A percentile compares a stretch with the other conserved stretches of the same genome.
Evolutionary conservation across 371 early-diverging fungal genomes (phyloP).

Genomic region (Saksenaea oblongispora): DNA sequence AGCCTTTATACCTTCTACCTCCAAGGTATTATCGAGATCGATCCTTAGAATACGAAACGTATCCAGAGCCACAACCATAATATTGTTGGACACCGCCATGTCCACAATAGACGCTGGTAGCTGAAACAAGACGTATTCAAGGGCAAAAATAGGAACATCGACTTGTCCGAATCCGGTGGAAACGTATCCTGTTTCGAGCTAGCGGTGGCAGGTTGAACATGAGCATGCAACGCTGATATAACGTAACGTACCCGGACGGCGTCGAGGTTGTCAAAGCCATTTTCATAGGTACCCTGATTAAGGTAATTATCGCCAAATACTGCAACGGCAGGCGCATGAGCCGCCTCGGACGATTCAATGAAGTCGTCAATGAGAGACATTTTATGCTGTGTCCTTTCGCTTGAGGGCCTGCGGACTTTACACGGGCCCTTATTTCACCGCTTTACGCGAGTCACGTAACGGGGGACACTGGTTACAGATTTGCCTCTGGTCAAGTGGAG

Average conservation of each 20-base stretch:
- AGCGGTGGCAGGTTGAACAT: constrained; percentile 1
- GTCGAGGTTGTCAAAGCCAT: constrained; percentile 24
- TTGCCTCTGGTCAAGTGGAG: neutral
- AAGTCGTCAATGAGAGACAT: constrained; percentile 48
- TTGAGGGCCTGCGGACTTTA: neutral
- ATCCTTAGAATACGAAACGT: constrained; percentile 69
- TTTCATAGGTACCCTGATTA: constrained; percentile 12
- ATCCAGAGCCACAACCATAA: constrained; percentile 72
- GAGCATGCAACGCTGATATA: neutral
- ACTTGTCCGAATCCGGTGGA: constrained; percentile 46
- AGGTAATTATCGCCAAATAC: constrained; percentile 12
- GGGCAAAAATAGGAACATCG: constrained; percentile 67
- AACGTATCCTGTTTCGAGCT: constrained; percentile 61
- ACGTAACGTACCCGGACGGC: constrained; percentile 15
- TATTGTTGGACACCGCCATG: constrained; percentile 79
- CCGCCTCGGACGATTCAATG: constrained; percentile 32
- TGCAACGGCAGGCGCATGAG: constrained; percentile 10
- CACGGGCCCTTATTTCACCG: neutral
- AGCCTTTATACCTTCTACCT: constrained; percentile 25
- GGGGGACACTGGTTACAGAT: neutral
- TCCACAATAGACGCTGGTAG: constrained; percentile 70
- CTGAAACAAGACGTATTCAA: constrained; percentile 82
- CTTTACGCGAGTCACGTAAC: neutral
- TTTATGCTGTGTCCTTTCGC: neutral
- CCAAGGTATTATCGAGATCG: constrained; percentile 52